Evolutionary conservation across 1,284 basidiomycete species (phyloP), one percentile per base, ranked within the genome.

Genomic region (Microbotryomycetes sp.): DNA sequence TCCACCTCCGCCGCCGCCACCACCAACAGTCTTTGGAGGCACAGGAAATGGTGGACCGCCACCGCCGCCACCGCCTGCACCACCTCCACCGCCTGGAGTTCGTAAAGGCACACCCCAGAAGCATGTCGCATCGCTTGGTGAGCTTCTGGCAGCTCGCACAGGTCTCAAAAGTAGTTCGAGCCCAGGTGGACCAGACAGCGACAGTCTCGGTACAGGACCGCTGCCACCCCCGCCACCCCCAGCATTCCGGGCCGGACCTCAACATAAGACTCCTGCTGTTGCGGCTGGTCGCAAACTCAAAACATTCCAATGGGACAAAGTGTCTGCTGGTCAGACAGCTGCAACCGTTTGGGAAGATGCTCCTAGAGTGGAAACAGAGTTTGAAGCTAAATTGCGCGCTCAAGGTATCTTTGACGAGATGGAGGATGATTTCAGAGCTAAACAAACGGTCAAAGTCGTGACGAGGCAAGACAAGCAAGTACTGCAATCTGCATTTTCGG

Each of bases 221-320:
- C 9, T 22, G 14, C 22, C 22, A 28, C 22, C 49, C 12, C 49
- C 49, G 12, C n/a, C n/a, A 9, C 22, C 22, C 9, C 49, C 49
- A 14, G 9, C 22, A 28, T 28, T 50, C 9, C 49, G 22, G 12
- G 23, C 9, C 49, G 45, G 45, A 46, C 45, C 45, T n/a, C 45
- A n/a, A n/a, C n/a, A 56, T 7, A 56, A 58, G 25, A 14, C 49
- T n/a, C 54, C 54, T 4, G 19, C 53, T 22, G 54, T 60, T 14
- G 57, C 49, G 9, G 64, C 63, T 3, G 58, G 83, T 63, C 86
- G 84, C 55, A 92, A 92, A 80, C 93, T 97, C 89, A 97, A 97
- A 77, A 92, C 97, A 76, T 80, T 98, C 53, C 94, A 98, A 74
- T 98, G 96, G 94, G 94, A 98, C 76, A 98, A 97, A 75, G 81